Base-by-base conservation (phyloP, 164 flowering plant species). In the Vitis rupestris region DNA sequence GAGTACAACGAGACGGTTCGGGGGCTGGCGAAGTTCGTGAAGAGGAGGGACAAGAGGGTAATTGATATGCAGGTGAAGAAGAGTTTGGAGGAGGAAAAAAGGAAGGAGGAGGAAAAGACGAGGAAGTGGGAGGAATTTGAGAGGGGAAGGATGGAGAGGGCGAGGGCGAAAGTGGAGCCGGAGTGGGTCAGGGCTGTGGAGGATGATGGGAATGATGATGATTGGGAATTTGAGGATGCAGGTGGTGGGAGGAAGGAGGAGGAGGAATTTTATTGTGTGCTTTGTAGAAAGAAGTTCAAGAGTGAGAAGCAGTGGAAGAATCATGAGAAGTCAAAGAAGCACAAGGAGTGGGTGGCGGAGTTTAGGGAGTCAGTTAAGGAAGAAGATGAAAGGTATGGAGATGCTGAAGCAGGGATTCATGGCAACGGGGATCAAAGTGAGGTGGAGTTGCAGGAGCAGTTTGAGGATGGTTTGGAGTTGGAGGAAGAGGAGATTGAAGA, bases 241-340 rank as follows among this genome's bases (percentile, higher is more conserved):
- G 82, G 51, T 4, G 83, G 69, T 59, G 80, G 57, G 61, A 70
- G 67, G 72, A 82, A 80, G 77, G 74, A 54, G 63, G 66, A 69
- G 50, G 73, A 75, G 72, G 74, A 30, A 76, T 76, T 90, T 4
- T 91, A 91, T 65, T 95, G 99, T 75, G 88, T 89, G 71, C 88
- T 74, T 13, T 95, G 99, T 74, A 79, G 88, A 69, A 95, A 95
- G 88, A 95, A 93, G 81, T 95, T 95, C 75, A 95, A 89, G 81
- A 87, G 92, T 50, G 98, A 95, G 64, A 95, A 95, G 82, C 99
- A 95, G 72, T 95, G 99, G 99, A 88, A 85, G 82, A 95, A 95
- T 81, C 99, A 95, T 10, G 98, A 95, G 80, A 91, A 91, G 86
- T 95, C 99, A 0, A 93, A 91, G 87, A 95, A 95, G 86, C 99